Evolutionary conservation across 371 early-diverging fungal genomes (phyloP), one percentile per base, ranked within the genome.

Genomic region (Neoconidiobolus thromboides): DNA sequence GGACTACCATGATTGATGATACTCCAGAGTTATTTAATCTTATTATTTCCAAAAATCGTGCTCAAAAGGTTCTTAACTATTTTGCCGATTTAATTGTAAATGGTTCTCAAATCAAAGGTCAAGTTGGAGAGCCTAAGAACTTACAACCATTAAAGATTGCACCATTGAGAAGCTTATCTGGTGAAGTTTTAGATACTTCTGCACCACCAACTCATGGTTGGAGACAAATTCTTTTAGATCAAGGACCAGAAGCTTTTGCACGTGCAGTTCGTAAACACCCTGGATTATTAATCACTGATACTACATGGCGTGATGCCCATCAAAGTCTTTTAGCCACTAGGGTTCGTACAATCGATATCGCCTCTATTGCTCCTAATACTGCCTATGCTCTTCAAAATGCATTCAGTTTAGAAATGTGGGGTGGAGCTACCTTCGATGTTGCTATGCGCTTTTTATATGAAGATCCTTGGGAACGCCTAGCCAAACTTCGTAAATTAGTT

Each of bases 1-100:
- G 94, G 94, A 95, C 96, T 14, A 95, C 96, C 9, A 93, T 92
- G 60, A 92, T 95, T 66, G 96, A 95, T 65, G 96, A 93, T 65
- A 86, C 93, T 0, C 93, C 91, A 2, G 83, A 86, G 68, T 77
- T 92, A 47, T 86, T 91, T 74, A 71, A 82, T 42, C 70, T 81
- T 1, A 81, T 81, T 59, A 76, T 73, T 62, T 79, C 73, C 69
- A 80, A 81, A 61, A 89, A 88, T 73, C 85, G 91, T 66, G 91
- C 91, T 39, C 87, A 89, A 62, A 86, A 86, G 70, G 66, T 95
- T 55, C 71, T 95, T 60, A 75, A 80, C 47, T 95, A 90, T 63
- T 77, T 95, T 15, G 94, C 86, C 54, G 92, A 93, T 67, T 68
- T 93, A 26, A 80, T 83, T 38, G 89, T 93, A 67, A 95, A 95